A percentile compares a stretch with the other conserved stretches of the same genome.
phyloP scores from a whole-genome alignment of 768 basidiomycete species.

The Hygrocybe punicea region DNA sequence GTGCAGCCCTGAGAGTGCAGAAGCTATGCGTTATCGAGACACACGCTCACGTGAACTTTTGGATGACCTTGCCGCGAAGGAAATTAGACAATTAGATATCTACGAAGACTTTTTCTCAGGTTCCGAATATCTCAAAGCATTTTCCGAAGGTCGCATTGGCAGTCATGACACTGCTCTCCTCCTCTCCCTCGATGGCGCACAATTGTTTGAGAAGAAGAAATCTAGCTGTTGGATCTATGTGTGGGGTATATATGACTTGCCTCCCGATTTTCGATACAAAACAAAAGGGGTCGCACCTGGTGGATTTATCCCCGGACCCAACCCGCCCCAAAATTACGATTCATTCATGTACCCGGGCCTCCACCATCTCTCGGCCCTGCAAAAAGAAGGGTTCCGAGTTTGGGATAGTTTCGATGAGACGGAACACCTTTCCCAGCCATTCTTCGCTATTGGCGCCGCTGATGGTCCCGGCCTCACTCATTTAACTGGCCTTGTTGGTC shows the following conservation, averaged over 20 bases:
- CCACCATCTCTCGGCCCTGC: conserved; percentile 34
- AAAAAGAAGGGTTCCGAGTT: too few species aligned
- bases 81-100: too few species aligned
- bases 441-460: too few species aligned
- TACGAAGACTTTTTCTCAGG: too few species aligned
- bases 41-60: too few species aligned
- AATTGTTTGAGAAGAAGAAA: conserved; percentile 36
- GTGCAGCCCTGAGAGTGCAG: conserved; percentile 17
- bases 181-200: too few species aligned
- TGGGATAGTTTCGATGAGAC: too few species aligned
- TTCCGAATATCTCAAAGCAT: too few species aligned
- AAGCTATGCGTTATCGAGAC: conserved; percentile 27
- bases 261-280: conserved; percentile 30
- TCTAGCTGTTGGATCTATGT: conserved; percentile 42
- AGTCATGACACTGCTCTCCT: too few species aligned
- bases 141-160: too few species aligned
- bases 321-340: conserved; percentile 34
- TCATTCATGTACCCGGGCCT: conserved; percentile 33
- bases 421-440: too few species aligned
- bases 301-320: conserved; percentile 34
- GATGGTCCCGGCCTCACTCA: conserved; percentile 13
- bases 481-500: conserved; percentile 21
- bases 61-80: too few species aligned
- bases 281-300: conserved; percentile 32
- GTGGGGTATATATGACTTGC: conserved; percentile 31